These are phyloP conservation scores for Spathaspora girioi DNA, from an alignment of 805 yeast species.

Conservation along the genomic window DNA sequence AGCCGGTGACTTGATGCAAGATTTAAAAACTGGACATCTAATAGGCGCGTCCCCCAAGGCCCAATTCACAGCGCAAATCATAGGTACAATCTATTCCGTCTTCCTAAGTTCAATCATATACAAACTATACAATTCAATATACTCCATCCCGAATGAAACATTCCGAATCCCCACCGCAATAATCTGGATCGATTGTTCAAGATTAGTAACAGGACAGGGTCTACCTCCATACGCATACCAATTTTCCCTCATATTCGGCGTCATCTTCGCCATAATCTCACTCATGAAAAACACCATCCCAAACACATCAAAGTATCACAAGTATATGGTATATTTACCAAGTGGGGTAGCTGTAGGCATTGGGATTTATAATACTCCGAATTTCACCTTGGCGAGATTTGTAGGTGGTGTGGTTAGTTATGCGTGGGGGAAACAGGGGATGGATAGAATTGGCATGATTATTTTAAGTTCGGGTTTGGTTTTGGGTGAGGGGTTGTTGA, in stretches of 20 bases:
- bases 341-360: slow-evolving; percentile 97
- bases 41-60: slow-evolving; percentile 90
- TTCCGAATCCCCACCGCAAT: slow-evolving; percentile 93
- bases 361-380: slow-evolving; percentile 91
- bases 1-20: slow-evolving; percentile 98
- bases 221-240: slow-evolving; percentile 74
- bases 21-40: slow-evolving; percentile 88
- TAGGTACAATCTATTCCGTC: slow-evolving; percentile 85
- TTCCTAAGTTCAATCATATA: slow-evolving; percentile 79
- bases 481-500: slow-evolving; percentile 88
- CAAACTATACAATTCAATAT: slow-evolving; percentile 73
- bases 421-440: slow-evolving; percentile 40
- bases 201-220: slow-evolving; percentile 88
- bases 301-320: slow-evolving; percentile 33
- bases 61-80: slow-evolving; percentile 84
- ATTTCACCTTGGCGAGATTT: slow-evolving; percentile 90
- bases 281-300: slow-evolving; percentile 56
- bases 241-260: slow-evolving; percentile 59
- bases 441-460: slow-evolving; percentile 67
- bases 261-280: slow-evolving; percentile 66
- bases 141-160: slow-evolving; percentile 76
- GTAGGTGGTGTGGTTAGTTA: slow-evolving; percentile 76
- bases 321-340: slow-evolving; percentile 61
- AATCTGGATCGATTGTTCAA: slow-evolving; percentile 94
- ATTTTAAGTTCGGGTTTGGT: slow-evolving; percentile 90